Base-by-base conservation (phyloP, 805 yeast species). In the Candida adriatica region DNA sequence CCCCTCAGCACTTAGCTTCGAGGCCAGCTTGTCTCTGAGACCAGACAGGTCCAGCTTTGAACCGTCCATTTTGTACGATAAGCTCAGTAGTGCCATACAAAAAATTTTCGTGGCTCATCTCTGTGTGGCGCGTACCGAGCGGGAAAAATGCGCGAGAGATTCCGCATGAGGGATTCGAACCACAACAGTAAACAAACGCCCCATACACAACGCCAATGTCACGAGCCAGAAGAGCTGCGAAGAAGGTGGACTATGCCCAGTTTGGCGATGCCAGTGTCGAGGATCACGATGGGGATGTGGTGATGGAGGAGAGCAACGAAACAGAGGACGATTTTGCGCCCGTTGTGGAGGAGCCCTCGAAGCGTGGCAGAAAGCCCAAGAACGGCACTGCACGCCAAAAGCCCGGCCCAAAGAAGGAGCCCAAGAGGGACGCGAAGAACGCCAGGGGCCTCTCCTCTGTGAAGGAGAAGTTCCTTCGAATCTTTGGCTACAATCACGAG, bases 11-110 rank as follows among this genome's bases (percentile, higher is more conserved):
- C 37, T 48, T 37, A 78, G 54, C 48, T 78, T 76, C 27, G 61
- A 66, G 16, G 79, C 58, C 25, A 81, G 75, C 53, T 72, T 79
- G 42, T 74, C 84, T 55, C 68, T 79, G 52, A 81, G 61, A 16
- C 83, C 73, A 29, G 79, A 55, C 23, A 62, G 41, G 33, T 55
- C 53, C 13, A 60, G 37, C 28, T 48, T 47, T 9, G 44, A 10
- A 24, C 50, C 46, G 24, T 50, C 55, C 53, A 50, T 50, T 2
- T 13, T 19, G 11, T 19, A 19, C 22, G 11, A 11, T 19, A 19
- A 19, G 8, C 22, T 19, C 22, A 19, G 8, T 8, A 8, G 10
- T 26, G 20, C 29, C 23, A 9, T 13, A 18, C 14, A 26, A 34
- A 34, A 35, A 41, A 38, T 35, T 24, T 38, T 41, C 38, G 31